Base-by-base conservation (phyloP, 805 yeast genomes). In the Starmerella roubikii region DNA sequence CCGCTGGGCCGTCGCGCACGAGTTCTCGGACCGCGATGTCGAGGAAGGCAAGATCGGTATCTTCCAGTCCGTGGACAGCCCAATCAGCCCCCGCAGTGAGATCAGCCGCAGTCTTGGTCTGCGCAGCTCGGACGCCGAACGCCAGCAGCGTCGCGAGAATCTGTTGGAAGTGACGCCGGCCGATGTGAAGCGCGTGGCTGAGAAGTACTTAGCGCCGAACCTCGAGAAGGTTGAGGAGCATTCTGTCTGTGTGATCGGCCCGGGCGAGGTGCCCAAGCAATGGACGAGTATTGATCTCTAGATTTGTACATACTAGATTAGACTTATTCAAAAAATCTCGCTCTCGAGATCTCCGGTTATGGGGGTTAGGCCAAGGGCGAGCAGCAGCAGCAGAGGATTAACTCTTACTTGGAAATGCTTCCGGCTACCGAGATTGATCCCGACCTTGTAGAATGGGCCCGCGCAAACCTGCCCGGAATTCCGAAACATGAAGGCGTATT, bases 41-140 rank as follows among this genome's bases (percentile, higher is more conserved):
- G 82, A 82, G 47, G 94, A 85, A 52, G 94, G 97, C 24, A 85
- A 88, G 56, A 63, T 91, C 50, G 74, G 93, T 10, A 73, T 91
- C 26, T 91, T 91, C 72, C 98, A 91, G 60, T 72, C 78, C 41
- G 63, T 91, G 13, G 98, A 91, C 61, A 81, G 95, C 1, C 98
- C 98, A 11, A 67, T 72, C 31, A 78, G 86, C 54, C 77, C 84
- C 13, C 71, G 80, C 34, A 68, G 72, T 26, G 94, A 91, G 58
- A 94, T 95, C 11, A 64, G 72, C 48, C 58, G 69, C 13, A 58
- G 65, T 12, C 82, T 86, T 60, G 63, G 71, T 37, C 72, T 75
- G 41, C 85, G 80, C 1, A 68, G 88, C 27, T 73, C 78, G 25
- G 83, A 80, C 49, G 84, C 77, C 25, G 68, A 80, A 76, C 72